Evolutionary conservation across 306 rosid genomes (phyloP).

Genomic region (Vachellia pachyceras): DNA sequence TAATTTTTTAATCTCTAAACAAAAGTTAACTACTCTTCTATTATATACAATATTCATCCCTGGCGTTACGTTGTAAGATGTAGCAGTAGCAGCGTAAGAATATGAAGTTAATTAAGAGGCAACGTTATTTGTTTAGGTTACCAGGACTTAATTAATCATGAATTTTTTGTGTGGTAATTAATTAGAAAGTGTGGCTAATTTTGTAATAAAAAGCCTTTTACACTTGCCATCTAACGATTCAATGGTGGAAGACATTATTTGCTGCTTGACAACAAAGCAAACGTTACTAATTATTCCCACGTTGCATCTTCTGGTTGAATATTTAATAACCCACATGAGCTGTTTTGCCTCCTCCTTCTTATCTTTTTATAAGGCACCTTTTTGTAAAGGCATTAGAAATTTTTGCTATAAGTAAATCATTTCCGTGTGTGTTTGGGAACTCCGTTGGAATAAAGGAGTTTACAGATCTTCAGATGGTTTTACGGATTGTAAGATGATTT

Average conservation of each 20-base stretch:
- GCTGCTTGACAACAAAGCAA: background rate
- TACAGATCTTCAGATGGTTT: too few species aligned
- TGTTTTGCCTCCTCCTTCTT: background rate
- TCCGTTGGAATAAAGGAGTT: too few species aligned
- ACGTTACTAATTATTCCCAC: background rate
- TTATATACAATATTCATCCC: too few species aligned
- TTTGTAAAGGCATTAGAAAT: too few species aligned
- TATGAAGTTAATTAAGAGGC: background rate
- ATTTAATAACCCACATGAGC: background rate
- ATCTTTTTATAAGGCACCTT: too few species aligned
- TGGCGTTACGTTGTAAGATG: too few species aligned
- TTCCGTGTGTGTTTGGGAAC: too few species aligned
- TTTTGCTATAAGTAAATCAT: too few species aligned
- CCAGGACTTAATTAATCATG: background rate
- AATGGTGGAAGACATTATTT: conserved; percentile 1
- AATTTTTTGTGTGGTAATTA: background rate
- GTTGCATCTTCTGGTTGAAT: background rate
- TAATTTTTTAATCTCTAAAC: too few species aligned
- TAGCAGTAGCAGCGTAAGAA: background rate
- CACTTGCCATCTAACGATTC: background rate
- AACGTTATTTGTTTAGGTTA: background rate
- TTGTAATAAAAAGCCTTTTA: background rate
- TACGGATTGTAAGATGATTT: too few species aligned
- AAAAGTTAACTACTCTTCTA: too few species aligned
- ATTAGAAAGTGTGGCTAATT: background rate